phyloP scores from a whole-genome alignment of 1,284 basidiomycete genomes.

The Megacollybia platyphylla region DNA sequence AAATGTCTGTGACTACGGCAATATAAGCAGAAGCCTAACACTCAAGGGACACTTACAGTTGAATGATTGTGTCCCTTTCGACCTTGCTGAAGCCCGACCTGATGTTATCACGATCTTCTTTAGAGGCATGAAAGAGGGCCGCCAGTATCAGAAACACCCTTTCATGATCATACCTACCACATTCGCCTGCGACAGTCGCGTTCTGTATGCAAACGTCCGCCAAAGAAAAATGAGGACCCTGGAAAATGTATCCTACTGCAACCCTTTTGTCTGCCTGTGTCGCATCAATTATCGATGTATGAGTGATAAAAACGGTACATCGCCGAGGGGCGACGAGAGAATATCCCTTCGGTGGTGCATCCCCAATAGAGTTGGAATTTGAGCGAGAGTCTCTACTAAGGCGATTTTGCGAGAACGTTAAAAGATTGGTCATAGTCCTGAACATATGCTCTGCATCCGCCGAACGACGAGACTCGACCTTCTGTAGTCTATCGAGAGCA shows the following conservation, averaged over 20 bases:
- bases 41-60: conserved; percentile 23
- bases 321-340: conserved; percentile 26
- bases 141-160: conserved; percentile 57
- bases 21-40: background rate
- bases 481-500: conserved; percentile 35
- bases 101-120: conserved; percentile 3
- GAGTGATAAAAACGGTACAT: conserved; percentile 57
- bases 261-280: conserved; percentile 46
- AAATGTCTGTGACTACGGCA: conserved; percentile 49
- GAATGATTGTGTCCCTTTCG: conserved; percentile 20
- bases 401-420: conserved; percentile 41
- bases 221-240: conserved; percentile 18
- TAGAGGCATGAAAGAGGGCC: conserved; percentile 30
- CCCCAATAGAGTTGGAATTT: conserved; percentile 19
- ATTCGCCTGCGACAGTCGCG: conserved; percentile 40
- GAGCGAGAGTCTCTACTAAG: conserved; percentile 18
- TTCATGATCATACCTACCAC: conserved; percentile 60
- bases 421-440: conserved; percentile 61
- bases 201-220: conserved; percentile 46
- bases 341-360: conserved; percentile 14
- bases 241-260: conserved; percentile 53
- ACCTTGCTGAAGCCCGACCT: background rate
- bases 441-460: conserved; percentile 46
- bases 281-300: conserved; percentile 31
- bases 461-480: conserved; percentile 25